Evolutionary conservation across 1,284 basidiomycete species (phyloP), one percentile per base, ranked within the genome.

Genomic region (Termitomyces sp.): DNA sequence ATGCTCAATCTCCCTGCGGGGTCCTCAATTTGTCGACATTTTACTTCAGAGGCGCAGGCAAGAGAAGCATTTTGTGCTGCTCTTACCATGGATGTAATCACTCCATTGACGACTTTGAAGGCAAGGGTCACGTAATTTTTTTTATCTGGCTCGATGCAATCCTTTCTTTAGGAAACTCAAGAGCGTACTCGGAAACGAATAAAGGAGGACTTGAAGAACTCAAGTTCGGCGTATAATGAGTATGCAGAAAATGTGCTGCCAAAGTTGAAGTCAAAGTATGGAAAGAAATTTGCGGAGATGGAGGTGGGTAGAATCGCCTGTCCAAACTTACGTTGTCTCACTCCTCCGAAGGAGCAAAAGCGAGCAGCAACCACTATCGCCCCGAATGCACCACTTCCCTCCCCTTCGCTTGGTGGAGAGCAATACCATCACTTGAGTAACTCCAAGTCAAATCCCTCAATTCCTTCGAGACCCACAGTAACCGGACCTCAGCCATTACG

Each of bases 151-250:
- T 41, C 10, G 30, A 44, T 37, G 53, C 41, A 42, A 43, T 50
- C 33, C 6, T 50, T 34, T 52, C 21, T 37, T 10, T 53, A 91
- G 86, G 91, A 93, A 58, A 88, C 86, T 7, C 92, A 95, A 73
- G 88, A 90, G 50, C 81, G 92, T 37, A 93, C 91, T 24, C 79
- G 89, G 28, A 90, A 89, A 66, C 83, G 90, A n/a, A 88, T 96
- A 65, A 88, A 88, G 62, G 91, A 94, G 59, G 91, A 93, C 64
- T 70, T 93, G 57, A 93, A 91, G 67, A 80, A 81, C 7, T 90
- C 91, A 0, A 75, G 76, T 13, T 61, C 69, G 53, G 80, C 84
- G 16, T 92, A 94, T 68, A 78, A 79, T 28, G 91, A 94, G 19
- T 92, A 86, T 64, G 84, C 84, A 10, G 88, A 91, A 62, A 80